Evolutionary conservation across 345 rosid genomes (phyloP).

Genomic region (Brassica juncea): DNA sequence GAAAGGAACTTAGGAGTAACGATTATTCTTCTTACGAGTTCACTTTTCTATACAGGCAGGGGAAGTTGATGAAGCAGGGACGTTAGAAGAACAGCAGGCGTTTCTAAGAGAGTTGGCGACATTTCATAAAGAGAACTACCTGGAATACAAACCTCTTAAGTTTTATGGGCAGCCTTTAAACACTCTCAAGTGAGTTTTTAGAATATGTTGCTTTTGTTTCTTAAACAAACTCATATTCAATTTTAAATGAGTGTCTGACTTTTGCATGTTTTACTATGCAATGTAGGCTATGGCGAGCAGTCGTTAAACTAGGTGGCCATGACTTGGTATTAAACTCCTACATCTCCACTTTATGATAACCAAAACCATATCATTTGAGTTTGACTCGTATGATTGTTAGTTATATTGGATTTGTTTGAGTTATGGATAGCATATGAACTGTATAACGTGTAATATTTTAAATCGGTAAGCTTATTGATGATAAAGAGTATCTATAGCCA

Average conservation of each 20-base stretch:
- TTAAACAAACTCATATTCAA: not conserved
- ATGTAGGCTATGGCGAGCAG: conserved; percentile 83
- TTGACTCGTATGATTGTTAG: not conserved
- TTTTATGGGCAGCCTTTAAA: conserved; percentile 78
- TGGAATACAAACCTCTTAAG: conserved; percentile 76
- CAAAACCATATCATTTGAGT: conserved; percentile 10
- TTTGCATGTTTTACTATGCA: conserved; percentile 16
- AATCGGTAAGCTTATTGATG: conserved; percentile 1
- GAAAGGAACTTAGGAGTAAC: not conserved
- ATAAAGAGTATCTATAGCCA: conserved; percentile 2
- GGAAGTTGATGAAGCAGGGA: conserved; percentile 60
- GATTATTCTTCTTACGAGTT: conserved; percentile 11
- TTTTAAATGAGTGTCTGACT: conserved; percentile 15
- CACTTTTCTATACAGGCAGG: conserved; percentile 50
- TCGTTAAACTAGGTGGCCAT: conserved; percentile 78
- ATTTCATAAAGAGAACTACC: conserved; percentile 52
- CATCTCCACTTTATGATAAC: conserved; percentile 19
- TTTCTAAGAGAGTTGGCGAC: conserved; percentile 71
- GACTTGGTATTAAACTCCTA: conserved; percentile 53
- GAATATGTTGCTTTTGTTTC: conserved; percentile 24
- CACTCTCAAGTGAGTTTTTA: conserved; percentile 63
- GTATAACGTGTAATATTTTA: not conserved
- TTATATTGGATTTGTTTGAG: not conserved
- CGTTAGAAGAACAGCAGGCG: conserved; percentile 59
- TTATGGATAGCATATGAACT: conserved; percentile 17